phyloP scores from a whole-genome alignment of 2,329 filamentous ascomycete species.

The Stagonosporopsis cucurbitacearum region DNA sequence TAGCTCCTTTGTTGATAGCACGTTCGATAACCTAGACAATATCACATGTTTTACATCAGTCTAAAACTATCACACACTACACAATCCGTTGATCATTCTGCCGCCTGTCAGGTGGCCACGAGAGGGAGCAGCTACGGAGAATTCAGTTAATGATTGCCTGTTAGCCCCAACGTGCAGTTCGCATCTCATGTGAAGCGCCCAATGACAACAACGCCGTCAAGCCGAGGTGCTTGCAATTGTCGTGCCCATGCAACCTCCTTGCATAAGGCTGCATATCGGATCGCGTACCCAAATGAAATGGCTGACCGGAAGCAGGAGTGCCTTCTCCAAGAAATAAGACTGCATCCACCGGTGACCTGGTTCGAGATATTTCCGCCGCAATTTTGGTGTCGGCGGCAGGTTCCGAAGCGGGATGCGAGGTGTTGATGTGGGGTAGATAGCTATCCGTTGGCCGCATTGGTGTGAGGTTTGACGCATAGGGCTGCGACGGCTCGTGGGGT shows the following conservation, averaged over 20 bases:
- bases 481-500: slow-evolving; percentile 6
- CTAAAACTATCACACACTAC: background rate
- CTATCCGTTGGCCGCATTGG: background rate
- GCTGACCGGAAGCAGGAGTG: slow-evolving; percentile 1
- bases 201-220: background rate
- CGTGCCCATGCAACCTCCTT: background rate
- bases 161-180: slow-evolving; percentile 1
- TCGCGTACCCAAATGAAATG: background rate
- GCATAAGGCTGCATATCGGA: slow-evolving; percentile 4
- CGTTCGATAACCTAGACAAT: slow-evolving; percentile 25
- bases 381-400: slow-evolving; percentile 4
- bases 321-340: background rate
- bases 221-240: background rate
- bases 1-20: slow-evolving; percentile 11
- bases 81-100: background rate
- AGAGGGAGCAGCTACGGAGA: background rate
- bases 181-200: slow-evolving; percentile 1
- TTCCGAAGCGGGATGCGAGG: background rate
- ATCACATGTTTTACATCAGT: background rate
- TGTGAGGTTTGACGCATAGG: slow-evolving; percentile 2
- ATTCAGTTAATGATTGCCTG: slow-evolving; percentile 1
- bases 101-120: background rate
- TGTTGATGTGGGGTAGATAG: slow-evolving; percentile 6
- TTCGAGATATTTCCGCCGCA: background rate
- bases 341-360: slow-evolving; percentile 11